These are phyloP conservation scores for Ceriops zippeliana DNA, from an alignment of 345 rosid genomes.

Conservation along the genomic window DNA sequence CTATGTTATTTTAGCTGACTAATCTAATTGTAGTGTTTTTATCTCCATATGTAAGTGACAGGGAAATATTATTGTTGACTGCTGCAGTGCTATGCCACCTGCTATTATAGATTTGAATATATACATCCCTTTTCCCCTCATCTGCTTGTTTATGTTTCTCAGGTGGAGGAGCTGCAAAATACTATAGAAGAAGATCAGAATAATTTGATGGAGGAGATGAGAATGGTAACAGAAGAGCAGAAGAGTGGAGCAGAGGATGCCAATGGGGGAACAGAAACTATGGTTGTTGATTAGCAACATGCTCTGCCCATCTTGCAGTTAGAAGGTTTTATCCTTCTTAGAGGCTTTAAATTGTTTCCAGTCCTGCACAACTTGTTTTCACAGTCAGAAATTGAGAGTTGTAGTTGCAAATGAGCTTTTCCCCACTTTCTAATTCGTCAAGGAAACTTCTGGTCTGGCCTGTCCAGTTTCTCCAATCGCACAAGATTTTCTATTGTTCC, in stretches of 20 bases:
- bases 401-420: background rate
- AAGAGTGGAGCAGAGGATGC: constrained; percentile 60
- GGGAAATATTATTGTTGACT: too few species aligned
- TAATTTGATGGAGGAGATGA: constrained; percentile 80
- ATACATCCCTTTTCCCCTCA: background rate
- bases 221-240: constrained; percentile 68
- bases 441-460: background rate
- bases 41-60: too few species aligned
- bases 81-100: background rate
- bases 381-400: background rate
- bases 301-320: background rate
- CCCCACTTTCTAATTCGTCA: background rate
- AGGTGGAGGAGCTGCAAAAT: constrained; percentile 96
- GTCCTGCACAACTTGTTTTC: background rate
- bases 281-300: constrained; percentile 47
- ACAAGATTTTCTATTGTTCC: too few species aligned
- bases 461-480: background rate
- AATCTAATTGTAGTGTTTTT: too few species aligned
- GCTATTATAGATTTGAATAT: background rate
- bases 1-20: too few species aligned
- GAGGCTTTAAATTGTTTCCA: background rate
- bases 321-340: background rate
- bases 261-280: constrained; percentile 49
- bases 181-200: constrained; percentile 90
- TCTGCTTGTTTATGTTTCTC: background rate